phyloP scores from a whole-genome alignment of 495 filamentous ascomycete genomes.

The Cetradonia linearis region DNA sequence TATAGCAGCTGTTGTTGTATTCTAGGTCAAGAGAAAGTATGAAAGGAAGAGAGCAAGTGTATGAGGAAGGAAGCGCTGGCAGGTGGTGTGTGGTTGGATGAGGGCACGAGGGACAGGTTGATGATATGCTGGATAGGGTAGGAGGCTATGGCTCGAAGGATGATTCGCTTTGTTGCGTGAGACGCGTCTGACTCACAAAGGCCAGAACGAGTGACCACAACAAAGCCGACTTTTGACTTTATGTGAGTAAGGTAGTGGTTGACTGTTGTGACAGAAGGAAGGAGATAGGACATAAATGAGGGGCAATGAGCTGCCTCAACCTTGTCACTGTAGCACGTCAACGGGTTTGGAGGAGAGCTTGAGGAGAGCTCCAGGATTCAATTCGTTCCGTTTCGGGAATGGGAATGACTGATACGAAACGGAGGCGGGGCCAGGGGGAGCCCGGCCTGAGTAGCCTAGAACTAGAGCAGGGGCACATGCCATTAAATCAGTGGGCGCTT shows the following conservation, averaged over 20 bases:
- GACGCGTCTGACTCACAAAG: constrained; percentile 22
- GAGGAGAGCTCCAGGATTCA: not conserved
- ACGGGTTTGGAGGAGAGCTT: constrained; percentile 13
- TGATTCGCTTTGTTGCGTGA: constrained; percentile 8
- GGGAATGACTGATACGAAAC: constrained; percentile 13
- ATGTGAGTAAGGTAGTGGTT: constrained; percentile 12
- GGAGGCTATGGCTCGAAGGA: not conserved
- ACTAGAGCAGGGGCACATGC: constrained; percentile 14
- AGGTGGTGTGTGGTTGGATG: not conserved
- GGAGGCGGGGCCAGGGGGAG: constrained; percentile 10
- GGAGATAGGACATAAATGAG: constrained; percentile 3
- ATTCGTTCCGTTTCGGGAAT: not conserved
- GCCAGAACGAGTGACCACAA: constrained; percentile 9
- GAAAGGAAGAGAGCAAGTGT: not conserved
- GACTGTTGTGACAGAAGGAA: not conserved
- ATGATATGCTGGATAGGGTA: constrained; percentile 1
- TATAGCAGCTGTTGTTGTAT: not conserved
- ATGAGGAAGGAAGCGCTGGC: not conserved
- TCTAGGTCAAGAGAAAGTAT: not conserved
- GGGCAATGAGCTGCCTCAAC: not conserved
- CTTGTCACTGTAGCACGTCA: constrained; percentile 5
- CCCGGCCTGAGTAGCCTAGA: not conserved
- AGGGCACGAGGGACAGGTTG: constrained; percentile 3
- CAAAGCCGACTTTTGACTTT: constrained; percentile 3
- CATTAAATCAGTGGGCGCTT: constrained; percentile 17